Base-by-base conservation (phyloP, 169 alveolate species). In the Eimeria nieschulzi region DNA sequence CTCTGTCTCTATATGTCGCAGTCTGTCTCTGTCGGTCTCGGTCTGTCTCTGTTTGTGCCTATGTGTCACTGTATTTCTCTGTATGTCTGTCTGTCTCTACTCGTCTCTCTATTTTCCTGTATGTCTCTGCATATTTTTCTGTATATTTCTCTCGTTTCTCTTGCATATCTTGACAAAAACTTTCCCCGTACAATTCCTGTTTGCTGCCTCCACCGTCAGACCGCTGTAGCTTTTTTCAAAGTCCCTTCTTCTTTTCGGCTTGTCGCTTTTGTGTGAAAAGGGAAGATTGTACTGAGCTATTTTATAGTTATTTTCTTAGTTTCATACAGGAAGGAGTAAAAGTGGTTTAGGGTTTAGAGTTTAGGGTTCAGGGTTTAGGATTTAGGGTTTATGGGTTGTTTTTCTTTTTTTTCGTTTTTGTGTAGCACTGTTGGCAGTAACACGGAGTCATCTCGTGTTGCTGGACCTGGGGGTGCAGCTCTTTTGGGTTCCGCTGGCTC, bases 381-480 rank as follows among this genome's bases (percentile, higher is more conserved):
- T 21, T n/a, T 21, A 6, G 26, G 17, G 26, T 68, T n/a, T 19
- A 0, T n/a, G 59, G 83, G 83, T 17, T 23, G 23, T 17, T 10
- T 68, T 17, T 23, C 17, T 17, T 9, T 5, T 17, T 17, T 13
- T 68, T 5, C 6, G 78, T 23, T 68, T 6, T 25, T n/a, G 9
- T 33, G 76, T 39, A 66, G 76, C 39, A 66, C 46, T 17, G 76
- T 23, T 15, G 76, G 76, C 46, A 21, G 76, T 39, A 66, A 15
- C 76, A 66, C 76, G 51, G 76, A 66, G 46, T 7, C 9, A 12
- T 15, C 46, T n/a, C 83, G 54, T 46, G 59, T n/a, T 3, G 19
- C 83, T 13, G 21, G 10, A 6, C 63, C 83, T 23, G 83, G 59
- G 61, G 83, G 63, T 13, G 59, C 83, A 13, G 83, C 83, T 21